Evolutionary conservation across 75 land plant species (phyloP), one percentile per base, ranked within the genome.

Genomic region (Picea sitchensis): DNA sequence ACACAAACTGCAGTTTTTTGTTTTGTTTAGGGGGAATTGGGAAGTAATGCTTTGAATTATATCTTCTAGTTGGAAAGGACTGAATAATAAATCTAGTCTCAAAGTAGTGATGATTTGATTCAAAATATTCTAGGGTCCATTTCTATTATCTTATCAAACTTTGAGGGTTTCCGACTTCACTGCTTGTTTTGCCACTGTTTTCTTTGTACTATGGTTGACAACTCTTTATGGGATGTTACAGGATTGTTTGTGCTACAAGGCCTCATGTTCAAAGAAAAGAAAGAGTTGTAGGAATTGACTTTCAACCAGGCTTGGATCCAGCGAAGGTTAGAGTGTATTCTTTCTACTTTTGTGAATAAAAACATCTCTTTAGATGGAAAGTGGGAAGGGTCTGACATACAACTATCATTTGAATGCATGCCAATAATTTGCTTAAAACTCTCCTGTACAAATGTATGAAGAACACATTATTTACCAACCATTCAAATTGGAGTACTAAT

Each of bases 281-380:
- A 30, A 93, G 95, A 32, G 82, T 96, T 56, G 92, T 91, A 30
- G 94, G 95, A 32, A 83, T 96, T 56, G 90, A 91, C 67, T 96
- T 96, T 80, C 92, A 89, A 74, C 95, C 99, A 79, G 98, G 98
- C 23, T 79, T 88, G 23, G 97, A 91, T 79, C 84, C 88, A 32
- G 51, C 82, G n/a, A 96, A 94, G 98, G 99, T 94, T 65, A 76
- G 57, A 21, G 26, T 23, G 34, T 36, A 12, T 44, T 23, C 76
- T 1, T 23, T 18, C n/a, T 61, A 20, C 14, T 34, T 78, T 31
- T 67, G 14, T 77, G 15, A 41, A 26, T 26, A 1, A 77, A 31
- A 62, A 71, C 76, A 9, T 41, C 3, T 78, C 14, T 73, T 38
- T 15, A 38, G 26, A 65, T 26, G 17, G 1, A 17, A 23, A 75